phyloP scores from a whole-genome alignment of 441 rosid species.

The Gossypium lobatum region DNA sequence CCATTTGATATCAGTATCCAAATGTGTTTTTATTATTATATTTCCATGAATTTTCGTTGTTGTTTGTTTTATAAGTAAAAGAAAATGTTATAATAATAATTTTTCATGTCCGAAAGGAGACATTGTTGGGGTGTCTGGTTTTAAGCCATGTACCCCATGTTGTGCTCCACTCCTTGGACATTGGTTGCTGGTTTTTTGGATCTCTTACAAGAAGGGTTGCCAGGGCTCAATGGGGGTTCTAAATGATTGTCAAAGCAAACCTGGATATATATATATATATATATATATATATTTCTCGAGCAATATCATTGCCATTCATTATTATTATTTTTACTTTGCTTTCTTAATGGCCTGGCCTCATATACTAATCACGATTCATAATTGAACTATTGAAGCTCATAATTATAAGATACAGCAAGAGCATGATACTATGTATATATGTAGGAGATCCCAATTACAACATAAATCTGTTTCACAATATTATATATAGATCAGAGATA shows the following conservation, averaged over 20 bases:
- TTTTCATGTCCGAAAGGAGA: background rate
- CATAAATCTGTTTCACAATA: background rate
- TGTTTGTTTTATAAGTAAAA: background rate
- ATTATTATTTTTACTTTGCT: background rate
- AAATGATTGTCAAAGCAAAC: background rate
- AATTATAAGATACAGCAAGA: background rate
- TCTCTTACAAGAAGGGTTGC: background rate
- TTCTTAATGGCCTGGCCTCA: background rate
- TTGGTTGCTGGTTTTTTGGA: background rate
- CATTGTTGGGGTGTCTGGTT: conserved; percentile 15
- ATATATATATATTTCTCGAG: background rate
- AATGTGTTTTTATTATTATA: background rate
- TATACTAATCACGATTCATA: background rate
- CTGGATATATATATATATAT: background rate
- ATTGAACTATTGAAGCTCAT: background rate
- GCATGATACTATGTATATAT: background rate
- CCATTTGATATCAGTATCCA: background rate
- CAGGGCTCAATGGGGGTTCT: background rate
- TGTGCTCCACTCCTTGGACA: background rate
- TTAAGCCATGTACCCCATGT: background rate
- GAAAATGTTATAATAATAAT: background rate
- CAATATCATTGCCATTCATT: background rate
- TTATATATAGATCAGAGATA: background rate
- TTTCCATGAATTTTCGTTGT: background rate
- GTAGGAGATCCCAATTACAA: background rate